Conservation (phyloP, 306 rosid genomes). For the Albizia julibrissin region DNA sequence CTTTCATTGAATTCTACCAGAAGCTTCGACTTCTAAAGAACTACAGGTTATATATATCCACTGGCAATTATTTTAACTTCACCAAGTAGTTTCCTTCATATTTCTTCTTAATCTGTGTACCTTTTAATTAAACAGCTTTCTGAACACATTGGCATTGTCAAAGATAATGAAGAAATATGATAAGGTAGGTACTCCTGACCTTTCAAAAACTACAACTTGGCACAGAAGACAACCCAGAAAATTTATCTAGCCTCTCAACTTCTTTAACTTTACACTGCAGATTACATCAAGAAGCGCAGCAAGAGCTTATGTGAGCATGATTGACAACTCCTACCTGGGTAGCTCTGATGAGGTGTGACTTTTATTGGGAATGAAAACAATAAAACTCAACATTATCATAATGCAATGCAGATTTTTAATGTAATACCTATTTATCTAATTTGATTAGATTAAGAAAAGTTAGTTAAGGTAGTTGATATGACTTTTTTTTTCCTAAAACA, state of each 20-base stretch:
- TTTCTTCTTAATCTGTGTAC: constrained; percentile 9
- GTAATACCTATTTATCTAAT: no score
- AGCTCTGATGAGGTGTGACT: constrained; percentile 67
- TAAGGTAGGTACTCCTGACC: constrained; percentile 61
- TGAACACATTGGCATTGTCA: constrained; percentile 68
- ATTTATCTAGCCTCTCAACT: neutral
- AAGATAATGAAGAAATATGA: constrained; percentile 88
- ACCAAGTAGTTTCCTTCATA: neutral
- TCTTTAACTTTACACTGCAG: constrained; percentile 33
- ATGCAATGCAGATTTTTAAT: neutral
- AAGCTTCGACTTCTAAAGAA: constrained; percentile 72
- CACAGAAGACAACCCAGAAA: neutral
- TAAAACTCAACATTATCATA: constrained; percentile 2
- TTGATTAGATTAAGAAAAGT: no score
- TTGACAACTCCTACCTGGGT: constrained; percentile 64
- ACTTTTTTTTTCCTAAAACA: no score
- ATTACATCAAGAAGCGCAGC: constrained; percentile 64
- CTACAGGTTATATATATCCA: constrained; percentile 42
- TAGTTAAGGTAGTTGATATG: no score
- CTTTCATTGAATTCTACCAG: constrained; percentile 60
- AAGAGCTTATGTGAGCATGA: constrained; percentile 65
- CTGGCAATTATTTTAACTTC: neutral
- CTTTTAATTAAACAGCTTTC: constrained; percentile 49
- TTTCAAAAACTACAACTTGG: neutral
- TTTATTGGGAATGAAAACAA: neutral